phyloP scores from a whole-genome alignment of 2,329 filamentous ascomycete species.

The Cladosporium austrohemisphaericum region DNA sequence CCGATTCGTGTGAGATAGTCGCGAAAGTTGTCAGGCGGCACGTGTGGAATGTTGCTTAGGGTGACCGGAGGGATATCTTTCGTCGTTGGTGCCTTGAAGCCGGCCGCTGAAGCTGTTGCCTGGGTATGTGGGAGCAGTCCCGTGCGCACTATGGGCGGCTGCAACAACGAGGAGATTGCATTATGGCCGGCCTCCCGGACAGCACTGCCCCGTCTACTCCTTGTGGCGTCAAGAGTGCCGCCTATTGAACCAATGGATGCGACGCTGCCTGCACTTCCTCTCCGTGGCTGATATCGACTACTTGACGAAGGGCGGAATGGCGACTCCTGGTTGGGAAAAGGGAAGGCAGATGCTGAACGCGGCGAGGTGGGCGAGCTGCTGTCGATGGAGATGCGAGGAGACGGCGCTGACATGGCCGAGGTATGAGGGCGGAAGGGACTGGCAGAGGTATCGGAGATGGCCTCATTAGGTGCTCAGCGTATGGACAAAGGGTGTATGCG shows the following conservation, averaged over 20 bases:
- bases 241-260: constrained; percentile 79
- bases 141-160: constrained; percentile 84
- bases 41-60: constrained; percentile 78
- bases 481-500: neutral
- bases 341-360: constrained; percentile 33
- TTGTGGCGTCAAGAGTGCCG: constrained; percentile 70
- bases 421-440: constrained; percentile 1
- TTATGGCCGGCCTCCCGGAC: constrained; percentile 77
- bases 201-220: constrained; percentile 55
- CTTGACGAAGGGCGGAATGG: constrained; percentile 45
- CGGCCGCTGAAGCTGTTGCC: constrained; percentile 61
- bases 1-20: constrained; percentile 83
- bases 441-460: constrained; percentile 13
- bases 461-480: constrained; percentile 23
- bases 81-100: constrained; percentile 69
- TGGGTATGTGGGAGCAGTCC: constrained; percentile 77
- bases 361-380: constrained; percentile 41
- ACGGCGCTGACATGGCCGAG: constrained; percentile 39
- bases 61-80: constrained; percentile 91
- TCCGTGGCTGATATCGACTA: constrained; percentile 54
- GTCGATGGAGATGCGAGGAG: constrained; percentile 56
- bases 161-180: constrained; percentile 91
- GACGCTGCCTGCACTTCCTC: constrained; percentile 73
- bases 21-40: constrained; percentile 76
- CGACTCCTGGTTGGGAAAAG: constrained; percentile 57